Percentiles rank a stretch among this genome's conserved stretches.
These are phyloP conservation scores for Colletotrichum cereale DNA, from an alignment of 2,329 filamentous ascomycete genomes.

Conservation along the genomic window DNA sequence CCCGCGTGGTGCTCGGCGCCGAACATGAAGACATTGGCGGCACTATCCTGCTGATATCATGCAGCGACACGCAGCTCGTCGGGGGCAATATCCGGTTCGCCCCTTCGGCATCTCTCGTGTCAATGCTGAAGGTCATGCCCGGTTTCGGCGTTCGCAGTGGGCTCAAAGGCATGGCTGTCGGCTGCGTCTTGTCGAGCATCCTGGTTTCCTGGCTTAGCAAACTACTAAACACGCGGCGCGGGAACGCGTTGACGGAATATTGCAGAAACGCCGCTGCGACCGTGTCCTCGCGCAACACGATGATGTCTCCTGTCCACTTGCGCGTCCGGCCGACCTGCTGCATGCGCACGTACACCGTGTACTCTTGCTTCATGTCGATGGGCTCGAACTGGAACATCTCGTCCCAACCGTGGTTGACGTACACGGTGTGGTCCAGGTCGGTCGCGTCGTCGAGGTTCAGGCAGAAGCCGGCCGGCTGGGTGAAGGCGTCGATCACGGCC, in stretches of 20 bases:
- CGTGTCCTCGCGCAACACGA: conserved; percentile 4
- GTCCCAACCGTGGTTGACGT: conserved; percentile 21
- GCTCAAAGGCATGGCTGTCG: background rate
- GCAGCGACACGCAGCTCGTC: background rate
- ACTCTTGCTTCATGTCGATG: conserved; percentile 9
- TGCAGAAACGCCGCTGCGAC: conserved; percentile 17
- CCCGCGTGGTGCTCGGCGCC: too few species aligned
- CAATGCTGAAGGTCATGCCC: background rate
- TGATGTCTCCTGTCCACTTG: conserved; percentile 8
- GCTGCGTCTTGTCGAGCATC: too few species aligned
- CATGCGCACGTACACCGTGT: conserved; percentile 19
- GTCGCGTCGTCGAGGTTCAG: conserved; percentile 15
- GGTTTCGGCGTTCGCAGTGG: background rate
- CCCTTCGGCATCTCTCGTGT: background rate
- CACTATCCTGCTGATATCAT: background rate
- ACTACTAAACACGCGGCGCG: conserved; percentile 11
- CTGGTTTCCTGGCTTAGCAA: background rate
- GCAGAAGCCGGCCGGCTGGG: conserved; percentile 19
- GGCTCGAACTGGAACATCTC: conserved; percentile 17
- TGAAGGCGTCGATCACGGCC: conserved; percentile 15
- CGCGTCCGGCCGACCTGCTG: conserved; percentile 12
- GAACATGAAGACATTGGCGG: background rate
- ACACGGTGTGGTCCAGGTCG: conserved; percentile 17
- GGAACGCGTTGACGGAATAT: conserved; percentile 10
- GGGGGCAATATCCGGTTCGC: background rate